Percentiles rank a stretch among this genome's conserved stretches.
These are phyloP conservation scores for Hepatocystis sp. DNA, from an alignment of 169 alveolate species.

Conservation along the genomic window DNA sequence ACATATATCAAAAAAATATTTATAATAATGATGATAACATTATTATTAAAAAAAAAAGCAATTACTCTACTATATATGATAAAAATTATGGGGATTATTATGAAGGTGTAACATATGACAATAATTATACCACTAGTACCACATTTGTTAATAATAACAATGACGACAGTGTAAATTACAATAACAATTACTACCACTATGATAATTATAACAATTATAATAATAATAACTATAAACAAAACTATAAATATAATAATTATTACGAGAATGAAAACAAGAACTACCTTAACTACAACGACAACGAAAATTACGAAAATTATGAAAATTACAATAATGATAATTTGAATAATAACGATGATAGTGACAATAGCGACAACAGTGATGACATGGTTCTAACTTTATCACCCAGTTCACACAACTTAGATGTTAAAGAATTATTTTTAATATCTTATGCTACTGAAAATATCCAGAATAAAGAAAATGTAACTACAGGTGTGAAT, in stretches of 20 bases:
- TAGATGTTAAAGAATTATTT: slow-evolving; percentile 50
- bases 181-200: too few relatives aligned
- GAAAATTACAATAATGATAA: background rate
- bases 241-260: too few relatives aligned
- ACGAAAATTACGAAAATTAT: background rate
- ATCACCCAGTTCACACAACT: slow-evolving; percentile 2
- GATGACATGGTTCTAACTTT: background rate
- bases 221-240: too few relatives aligned
- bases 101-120: slow-evolving; percentile 2
- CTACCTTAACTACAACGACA: background rate
- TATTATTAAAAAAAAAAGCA: background rate
- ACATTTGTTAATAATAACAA: too few relatives aligned
- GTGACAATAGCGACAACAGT: too few relatives aligned
- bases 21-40: background rate
- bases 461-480: slow-evolving; percentile 29
- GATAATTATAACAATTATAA: too few relatives aligned
- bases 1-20: background rate
- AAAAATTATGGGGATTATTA: slow-evolving; percentile 25
- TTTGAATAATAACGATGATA: too few relatives aligned
- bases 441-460: slow-evolving; percentile 53
- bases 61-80: background rate
- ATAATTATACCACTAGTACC: background rate
- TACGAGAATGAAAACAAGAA: background rate
- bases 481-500: background rate
- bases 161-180: too few relatives aligned